A percentile compares a stretch with the other conserved stretches of the same genome.
These are phyloP conservation scores for Melocanna baccifera DNA, from an alignment of 176 grass and related monocot species.

Conservation along the genomic window DNA sequence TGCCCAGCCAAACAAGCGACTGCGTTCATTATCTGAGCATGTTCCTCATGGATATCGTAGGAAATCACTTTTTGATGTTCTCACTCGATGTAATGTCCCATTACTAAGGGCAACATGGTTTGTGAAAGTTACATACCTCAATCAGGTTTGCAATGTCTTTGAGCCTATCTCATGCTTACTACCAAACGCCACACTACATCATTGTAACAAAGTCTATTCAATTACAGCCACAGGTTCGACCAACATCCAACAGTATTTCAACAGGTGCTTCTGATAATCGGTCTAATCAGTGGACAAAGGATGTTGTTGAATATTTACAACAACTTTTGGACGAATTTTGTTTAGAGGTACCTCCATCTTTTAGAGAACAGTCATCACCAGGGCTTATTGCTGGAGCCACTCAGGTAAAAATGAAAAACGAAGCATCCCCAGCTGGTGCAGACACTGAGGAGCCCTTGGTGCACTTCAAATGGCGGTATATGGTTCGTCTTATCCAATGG, in stretches of 20 bases:
- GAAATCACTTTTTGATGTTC: conserved; percentile 93
- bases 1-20: conserved; percentile 70
- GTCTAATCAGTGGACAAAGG: conserved; percentile 90
- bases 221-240: conserved; percentile 68
- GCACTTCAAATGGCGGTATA: conserved; percentile 90
- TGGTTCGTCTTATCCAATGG: conserved; percentile 85
- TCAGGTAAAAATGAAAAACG: conserved; percentile 59
- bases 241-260: conserved; percentile 52
- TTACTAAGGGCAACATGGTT: conserved; percentile 98
- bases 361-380: conserved; percentile 71
- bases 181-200: background rate
- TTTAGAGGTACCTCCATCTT: conserved; percentile 51
- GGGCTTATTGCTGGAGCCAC: conserved; percentile 42
- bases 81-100: conserved; percentile 82
- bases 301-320: conserved; percentile 85
- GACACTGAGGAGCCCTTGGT: conserved; percentile 64
- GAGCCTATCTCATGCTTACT: conserved; percentile 21
- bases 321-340: conserved; percentile 91
- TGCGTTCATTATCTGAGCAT: conserved; percentile 74
- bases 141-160: conserved; percentile 68
- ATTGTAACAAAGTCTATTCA: conserved; percentile 24
- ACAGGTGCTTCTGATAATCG: conserved; percentile 70
- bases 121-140: conserved; percentile 99
- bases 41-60: conserved; percentile 98
- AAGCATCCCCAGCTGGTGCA: conserved; percentile 48